phyloP scores from a whole-genome alignment of 306 rosid species.

The Cajanus cajan region DNA sequence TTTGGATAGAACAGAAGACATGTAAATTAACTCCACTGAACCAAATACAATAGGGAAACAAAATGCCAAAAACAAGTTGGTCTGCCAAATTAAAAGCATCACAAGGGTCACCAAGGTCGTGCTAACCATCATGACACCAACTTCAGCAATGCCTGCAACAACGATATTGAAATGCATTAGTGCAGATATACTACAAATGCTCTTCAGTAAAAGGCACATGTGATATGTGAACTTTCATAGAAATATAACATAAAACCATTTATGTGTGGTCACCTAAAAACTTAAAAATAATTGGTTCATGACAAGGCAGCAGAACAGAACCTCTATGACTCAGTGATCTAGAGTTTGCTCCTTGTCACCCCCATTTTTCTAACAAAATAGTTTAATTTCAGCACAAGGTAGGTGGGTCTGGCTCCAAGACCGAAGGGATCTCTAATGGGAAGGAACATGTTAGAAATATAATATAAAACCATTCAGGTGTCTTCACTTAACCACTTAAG shows the following conservation, averaged over 20 bases:
- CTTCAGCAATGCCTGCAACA: constrained; percentile 94
- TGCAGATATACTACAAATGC: neutral
- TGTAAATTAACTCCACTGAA: constrained; percentile 74
- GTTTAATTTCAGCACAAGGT: neutral
- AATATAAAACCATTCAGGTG: neutral
- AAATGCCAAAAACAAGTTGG: constrained; percentile 73
- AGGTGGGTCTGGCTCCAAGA: neutral
- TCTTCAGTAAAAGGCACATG: neutral
- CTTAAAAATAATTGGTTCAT: neutral
- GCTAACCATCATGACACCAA: constrained; percentile 96
- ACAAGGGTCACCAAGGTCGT: constrained; percentile 87
- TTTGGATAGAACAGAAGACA: constrained; percentile 82
- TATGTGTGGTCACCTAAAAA: neutral
- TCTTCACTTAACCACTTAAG: neutral
- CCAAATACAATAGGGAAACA: constrained; percentile 77
- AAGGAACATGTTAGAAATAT: neutral
- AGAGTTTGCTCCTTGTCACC: neutral
- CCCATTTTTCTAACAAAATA: neutral
- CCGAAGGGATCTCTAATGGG: neutral
- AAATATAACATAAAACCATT: neutral
- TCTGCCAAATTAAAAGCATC: constrained; percentile 95
- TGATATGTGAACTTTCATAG: neutral
- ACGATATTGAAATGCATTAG: constrained; percentile 27
- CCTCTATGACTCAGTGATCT: neutral
- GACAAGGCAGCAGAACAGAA: neutral